phyloP scores from a whole-genome alignment of 768 basidiomycete species.

The Boletus insuetus region DNA sequence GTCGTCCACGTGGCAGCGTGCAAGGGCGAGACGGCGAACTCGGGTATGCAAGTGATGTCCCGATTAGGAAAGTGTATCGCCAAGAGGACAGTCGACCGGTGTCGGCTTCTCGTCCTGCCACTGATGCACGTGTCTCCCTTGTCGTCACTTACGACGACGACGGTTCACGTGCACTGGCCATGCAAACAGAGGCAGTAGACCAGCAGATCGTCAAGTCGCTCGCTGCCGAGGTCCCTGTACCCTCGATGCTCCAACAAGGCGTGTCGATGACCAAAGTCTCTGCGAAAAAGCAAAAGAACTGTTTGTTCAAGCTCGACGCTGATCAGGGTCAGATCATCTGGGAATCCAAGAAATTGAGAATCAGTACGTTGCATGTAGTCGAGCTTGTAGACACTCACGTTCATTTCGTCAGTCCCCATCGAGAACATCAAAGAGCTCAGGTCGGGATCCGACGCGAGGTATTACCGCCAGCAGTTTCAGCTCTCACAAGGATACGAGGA shows the following conservation, averaged over 20 bases:
- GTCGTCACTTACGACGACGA: neutral
- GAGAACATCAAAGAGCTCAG: constrained; percentile 88
- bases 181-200: neutral
- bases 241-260: constrained; percentile 56
- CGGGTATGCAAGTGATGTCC: constrained; percentile 3
- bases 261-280: constrained; percentile 83
- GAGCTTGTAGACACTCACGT: neutral
- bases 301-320: constrained; percentile 69
- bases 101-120: neutral
- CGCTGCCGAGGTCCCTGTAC: too few species aligned
- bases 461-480: constrained; percentile 70
- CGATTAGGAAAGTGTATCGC: constrained; percentile 22
- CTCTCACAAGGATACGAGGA: constrained; percentile 58
- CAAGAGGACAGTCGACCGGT: neutral
- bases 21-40: neutral
- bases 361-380: constrained; percentile 42
- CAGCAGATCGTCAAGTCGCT: too few species aligned
- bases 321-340: constrained; percentile 81
- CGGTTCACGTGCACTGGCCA: neutral
- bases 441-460: constrained; percentile 62
- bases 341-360: constrained; percentile 67
- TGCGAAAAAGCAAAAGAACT: constrained; percentile 68
- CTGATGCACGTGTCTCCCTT: neutral
- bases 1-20: constrained; percentile 8
- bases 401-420: constrained; percentile 60